Base-by-base conservation (phyloP, 345 rosid species). In the Hypericum perforatum region DNA sequence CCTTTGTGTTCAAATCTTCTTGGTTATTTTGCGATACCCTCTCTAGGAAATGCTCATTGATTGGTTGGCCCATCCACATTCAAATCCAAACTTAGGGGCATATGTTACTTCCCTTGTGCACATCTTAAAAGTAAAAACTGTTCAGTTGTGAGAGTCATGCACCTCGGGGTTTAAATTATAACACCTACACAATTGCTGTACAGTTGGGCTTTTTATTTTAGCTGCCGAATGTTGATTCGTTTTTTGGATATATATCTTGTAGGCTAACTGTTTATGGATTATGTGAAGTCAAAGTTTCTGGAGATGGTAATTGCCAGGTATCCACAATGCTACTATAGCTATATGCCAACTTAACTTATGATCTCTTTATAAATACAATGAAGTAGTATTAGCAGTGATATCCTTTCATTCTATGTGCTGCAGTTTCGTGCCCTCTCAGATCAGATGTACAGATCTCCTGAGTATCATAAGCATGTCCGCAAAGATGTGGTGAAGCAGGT, bases 251-350 rank as follows among this genome's bases (percentile, higher is more conserved):
- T 60, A 56, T 54, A 46, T 70, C 36, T 49, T 40, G n/a, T 74
- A 91, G 96, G 85, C 69, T 91, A 53, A 68, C 82, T 47, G 73
- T 74, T 59, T 84, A 86, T 74, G 83, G 95, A 60, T 69, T 91
- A 57, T 79, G 52, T 57, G 98, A 91, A 76, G 79, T 84, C 60
- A 87, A 84, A 69, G 94, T 91, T 65, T 82, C 91, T 13, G 96
- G 98, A 45, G 98, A 91, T 66, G 98, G 98, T 58, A 91, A 91
- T 64, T 91, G 98, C 63, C 98, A 86, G 96, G 97, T 86, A 72
- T 32, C 39, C 38, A 8, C 42, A 45, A 39, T 49, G 44, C 32
- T 10, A n/a, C 32, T 10, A n/a, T 50, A 43, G 43, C 56, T 32
- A 63, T 13, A 29, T 54, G 42, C 59, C 38, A 44, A 16, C 43